Evolutionary conservation across 345 rosid species (phyloP), one percentile per base, ranked within the genome.

Genomic region (Lepidium didymum): DNA sequence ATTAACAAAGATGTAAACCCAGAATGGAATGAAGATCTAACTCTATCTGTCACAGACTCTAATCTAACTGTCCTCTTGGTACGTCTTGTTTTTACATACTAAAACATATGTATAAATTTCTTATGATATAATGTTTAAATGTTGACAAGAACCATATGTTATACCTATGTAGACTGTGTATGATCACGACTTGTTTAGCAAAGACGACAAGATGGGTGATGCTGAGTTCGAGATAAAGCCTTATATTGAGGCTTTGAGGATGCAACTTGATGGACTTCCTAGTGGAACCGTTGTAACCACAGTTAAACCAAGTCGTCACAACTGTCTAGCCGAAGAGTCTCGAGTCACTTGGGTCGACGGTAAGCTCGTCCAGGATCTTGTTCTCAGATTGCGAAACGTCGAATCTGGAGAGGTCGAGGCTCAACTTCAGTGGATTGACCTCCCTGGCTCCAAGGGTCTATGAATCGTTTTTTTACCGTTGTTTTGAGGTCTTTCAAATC

Each of bases 171-270:
- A 89, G 96, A 83, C 77, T 8, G 96, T 95, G 68, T 91, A 86
- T 35, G 97, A 95, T 70, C 87, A 88, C 46, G 99, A 89, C 80
- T 80, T 85, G 1, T 87, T 95, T 59, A 85, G 82, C 79, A 86
- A 82, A 69, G 99, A 95, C 70, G 99, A 95, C 67, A 81, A 81
- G 73, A 91, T 91, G 99, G 97, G 97, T 37, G 87, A 95, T 57
- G 98, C 96, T 1, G 96, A 91, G 66, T 79, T 95, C 49, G 84
- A 79, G 73, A 83, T 95, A 40, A 82, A 64, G 62, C 61, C 86
- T 0, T 95, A 69, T 42, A 68, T 86, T 10, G 90, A 86, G 64
- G 94, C 94, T 54, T 79, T 84, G 54, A 85, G 50, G 80, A 86
- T 82, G 90, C 72, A 83, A 33, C 73, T 86, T 62, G 45, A 25